These are phyloP conservation scores for Glycyrrhiza uralensis DNA, from an alignment of 306 rosid genomes.

Conservation along the genomic window DNA sequence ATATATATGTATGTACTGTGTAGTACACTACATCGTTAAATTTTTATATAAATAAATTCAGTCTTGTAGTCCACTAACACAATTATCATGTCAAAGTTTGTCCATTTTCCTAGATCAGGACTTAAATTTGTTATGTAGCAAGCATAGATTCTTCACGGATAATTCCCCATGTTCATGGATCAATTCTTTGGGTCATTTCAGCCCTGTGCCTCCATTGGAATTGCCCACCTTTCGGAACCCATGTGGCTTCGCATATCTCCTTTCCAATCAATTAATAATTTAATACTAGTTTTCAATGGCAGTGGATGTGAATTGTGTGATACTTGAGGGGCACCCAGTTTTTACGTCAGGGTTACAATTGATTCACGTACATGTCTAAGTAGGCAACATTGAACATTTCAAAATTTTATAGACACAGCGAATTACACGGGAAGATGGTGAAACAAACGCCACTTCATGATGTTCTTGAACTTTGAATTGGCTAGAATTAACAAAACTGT, in stretches of 20 bases:
- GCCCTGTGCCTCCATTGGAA: not conserved
- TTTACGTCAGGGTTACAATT: not conserved
- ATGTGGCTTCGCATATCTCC: not conserved
- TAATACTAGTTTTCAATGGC: no score
- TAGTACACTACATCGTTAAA: no score
- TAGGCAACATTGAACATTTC: not conserved
- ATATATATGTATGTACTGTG: no score
- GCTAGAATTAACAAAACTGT: not conserved
- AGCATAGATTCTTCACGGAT: not conserved
- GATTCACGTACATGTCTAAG: not conserved
- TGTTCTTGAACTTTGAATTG: slow-evolving; percentile 3
- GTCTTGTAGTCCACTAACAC: no score
- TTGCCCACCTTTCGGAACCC: not conserved
- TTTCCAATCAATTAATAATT: no score
- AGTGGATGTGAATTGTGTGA: no score
- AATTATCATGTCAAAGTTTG: no score
- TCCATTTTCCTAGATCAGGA: no score
- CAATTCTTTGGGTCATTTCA: not conserved
- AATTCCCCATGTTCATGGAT: not conserved
- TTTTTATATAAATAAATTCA: no score
- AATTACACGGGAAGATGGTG: no score
- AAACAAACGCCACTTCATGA: not conserved
- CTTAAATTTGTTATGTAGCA: not conserved
- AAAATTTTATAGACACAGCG: no score
- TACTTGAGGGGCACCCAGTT: not conserved